Base-by-base conservation (phyloP, 148 eudicot genomes). In the Dysphania ambrosioides region DNA sequence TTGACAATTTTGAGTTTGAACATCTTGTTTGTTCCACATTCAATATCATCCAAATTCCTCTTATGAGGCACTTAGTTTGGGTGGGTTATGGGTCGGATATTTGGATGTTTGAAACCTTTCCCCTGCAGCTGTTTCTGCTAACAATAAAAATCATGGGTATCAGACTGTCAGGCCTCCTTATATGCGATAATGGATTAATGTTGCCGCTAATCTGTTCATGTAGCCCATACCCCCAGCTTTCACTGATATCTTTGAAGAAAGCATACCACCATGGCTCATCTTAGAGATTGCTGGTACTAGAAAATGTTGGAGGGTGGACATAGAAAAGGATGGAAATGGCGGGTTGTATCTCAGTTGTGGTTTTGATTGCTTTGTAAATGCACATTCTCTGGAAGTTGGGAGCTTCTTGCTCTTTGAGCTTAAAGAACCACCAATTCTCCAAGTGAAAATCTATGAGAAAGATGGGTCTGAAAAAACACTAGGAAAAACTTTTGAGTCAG, bases 271-370 rank as follows among this genome's bases (percentile, higher is more conserved):
- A 0, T 79, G 77, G 77, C 57, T 79, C 57, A 62, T 79, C 66
- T 31, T 79, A 73, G 81, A 79, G 66, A 47, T 67, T 34, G 59
- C 69, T 42, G 81, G 77, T 58, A 67, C 77, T n/a, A 62, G 81
- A 73, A 73, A 79, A 73, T 63, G 81, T 35, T 79, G 81, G 81
- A 67, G 73, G 47, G 73, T 79, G 19, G 81, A 79, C 61, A 34
- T 75, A 42, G 67, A 59, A 58, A 42, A 66, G 44, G 72, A 79
- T 21, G 59, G 1, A 7, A 73, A 24, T 47, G 77, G 73, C n/a
- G 32, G 61, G 29, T 26, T 59, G 18, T 57, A 40, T 73, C 53
- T 79, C 34, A 41, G 34, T 59, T 68, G 72, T 73, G 81, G 81
- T 6, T 79, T 76, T 76, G 34, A 47, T 18, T 72, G 69, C 68